These are phyloP conservation scores for Coemansia sp. DNA, from an alignment of 192 early-diverging fungal species.

Conservation along the genomic window DNA sequence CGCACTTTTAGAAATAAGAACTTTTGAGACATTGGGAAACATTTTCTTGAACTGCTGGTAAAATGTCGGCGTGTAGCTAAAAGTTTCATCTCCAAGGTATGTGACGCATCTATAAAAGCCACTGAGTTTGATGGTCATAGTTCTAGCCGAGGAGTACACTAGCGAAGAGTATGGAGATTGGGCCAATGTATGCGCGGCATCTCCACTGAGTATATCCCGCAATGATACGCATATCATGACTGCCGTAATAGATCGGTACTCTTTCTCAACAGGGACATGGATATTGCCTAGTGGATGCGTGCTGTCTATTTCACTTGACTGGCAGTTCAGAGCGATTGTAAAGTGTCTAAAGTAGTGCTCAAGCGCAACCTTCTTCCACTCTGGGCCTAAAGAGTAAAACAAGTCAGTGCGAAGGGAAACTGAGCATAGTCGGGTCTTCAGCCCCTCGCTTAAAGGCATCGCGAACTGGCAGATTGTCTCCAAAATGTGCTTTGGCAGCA, in stretches of 20 bases:
- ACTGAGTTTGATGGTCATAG: not conserved
- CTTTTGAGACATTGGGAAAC: not conserved
- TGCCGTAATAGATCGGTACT: not conserved
- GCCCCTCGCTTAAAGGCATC: not conserved
- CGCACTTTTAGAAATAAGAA: not conserved
- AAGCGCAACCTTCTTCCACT: not conserved
- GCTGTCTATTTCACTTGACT: not conserved
- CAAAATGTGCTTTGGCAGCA: constrained; percentile 2
- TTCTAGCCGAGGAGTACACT: not conserved
- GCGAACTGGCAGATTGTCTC: not conserved
- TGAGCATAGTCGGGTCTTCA: not conserved
- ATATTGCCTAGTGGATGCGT: not conserved
- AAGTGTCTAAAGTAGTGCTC: constrained; percentile 4
- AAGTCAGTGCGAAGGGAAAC: not conserved
- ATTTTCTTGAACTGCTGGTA: not conserved
- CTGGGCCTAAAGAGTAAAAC: not conserved
- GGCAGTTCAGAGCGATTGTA: not conserved
- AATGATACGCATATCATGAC: not conserved
- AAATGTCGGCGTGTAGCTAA: not conserved
- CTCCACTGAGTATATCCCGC: not conserved
- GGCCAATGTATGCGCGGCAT: not conserved
- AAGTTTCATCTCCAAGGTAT: not conserved
- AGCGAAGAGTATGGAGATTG: not conserved
- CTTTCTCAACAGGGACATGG: not conserved
- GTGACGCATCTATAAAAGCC: not conserved